Evolutionary conservation across 768 basidiomycete species (phyloP), one percentile per base, ranked within the genome.

Genomic region (Cubamyces lactineus): DNA sequence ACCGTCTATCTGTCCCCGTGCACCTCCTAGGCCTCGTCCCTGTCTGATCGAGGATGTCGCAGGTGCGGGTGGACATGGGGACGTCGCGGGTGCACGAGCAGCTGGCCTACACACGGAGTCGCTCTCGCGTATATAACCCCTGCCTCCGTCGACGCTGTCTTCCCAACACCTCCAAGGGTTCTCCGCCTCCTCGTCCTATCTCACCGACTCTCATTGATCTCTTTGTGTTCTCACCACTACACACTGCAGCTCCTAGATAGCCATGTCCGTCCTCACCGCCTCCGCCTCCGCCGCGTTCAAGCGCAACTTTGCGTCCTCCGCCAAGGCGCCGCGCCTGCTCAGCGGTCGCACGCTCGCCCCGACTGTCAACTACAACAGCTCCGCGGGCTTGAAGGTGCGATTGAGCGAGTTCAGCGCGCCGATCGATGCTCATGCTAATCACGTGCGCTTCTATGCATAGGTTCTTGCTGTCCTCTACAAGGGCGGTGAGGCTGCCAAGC

Each of bases 401-500:
- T 9, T 34, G 5, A 34, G 34, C 34, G 9, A 34, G 5, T 6
- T 34, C 4, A 19, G 34, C 34, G 34, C 23, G 17, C 13, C n/a
- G n/a, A 15, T 39, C 54, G 16, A 19, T 38, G n/a, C n/a, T 5
- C 4, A 3, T 15, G 26, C 50, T 49, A 40, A 49, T 26, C 24
- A 9, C 1, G 28, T 12, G 7, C n/a, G 13, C n/a, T 15, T 13
- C 11, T 11, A 21, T n/a, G 40, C 16, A 9, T 57, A 91, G 87
- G 75, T 92, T 66, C 82, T 92, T 45, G 87, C 87, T 70, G 86
- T 91, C 67, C 81, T 91, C 46, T 91, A 90, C 76, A 80, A 82
- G 61, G 91, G 90, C 67, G 81, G 80, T 68, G 69, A 84, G 62
- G 84, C 88, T 55, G 89, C 91, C 62, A 66, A 76, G 65, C 76